Conservation (phyloP, 805 yeast genomes). For the Sugiyamaella valdiviana region DNA sequence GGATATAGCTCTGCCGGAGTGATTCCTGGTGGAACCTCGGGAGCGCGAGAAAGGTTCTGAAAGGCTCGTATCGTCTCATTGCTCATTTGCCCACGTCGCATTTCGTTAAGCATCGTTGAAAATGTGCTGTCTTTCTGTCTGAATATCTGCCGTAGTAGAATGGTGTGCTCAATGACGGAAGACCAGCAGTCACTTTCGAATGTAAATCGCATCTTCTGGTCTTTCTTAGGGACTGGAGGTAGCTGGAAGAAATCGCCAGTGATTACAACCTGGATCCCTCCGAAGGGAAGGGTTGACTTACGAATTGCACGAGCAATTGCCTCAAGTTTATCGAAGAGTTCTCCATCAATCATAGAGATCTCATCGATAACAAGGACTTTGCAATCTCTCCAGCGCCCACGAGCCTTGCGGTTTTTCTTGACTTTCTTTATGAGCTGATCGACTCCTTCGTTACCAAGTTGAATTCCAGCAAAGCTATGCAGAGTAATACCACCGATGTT, state of each 20-base stretch:
- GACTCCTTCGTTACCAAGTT: conserved; percentile 57
- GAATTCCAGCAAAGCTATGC: conserved; percentile 81
- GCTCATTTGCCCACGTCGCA: conserved; percentile 65
- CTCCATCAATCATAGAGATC: conserved; percentile 87
- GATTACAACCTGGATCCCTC: conserved; percentile 83
- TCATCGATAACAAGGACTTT: conserved; percentile 83
- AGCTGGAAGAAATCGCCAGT: conserved; percentile 97
- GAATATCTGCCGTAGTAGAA: conserved; percentile 71
- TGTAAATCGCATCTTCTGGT: conserved; percentile 47
- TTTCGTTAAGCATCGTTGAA: conserved; percentile 70
- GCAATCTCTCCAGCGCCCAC: conserved; percentile 57
- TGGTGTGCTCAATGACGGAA: conserved; percentile 53
- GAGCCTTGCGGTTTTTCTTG: conserved; percentile 38
- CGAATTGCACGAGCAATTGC: conserved; percentile 55
- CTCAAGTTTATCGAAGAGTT: conserved; percentile 67
- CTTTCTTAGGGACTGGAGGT: conserved; percentile 65
- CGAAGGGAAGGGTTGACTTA: conserved; percentile 62
- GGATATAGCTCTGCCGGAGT: conserved; percentile 87
- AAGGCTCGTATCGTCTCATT: conserved; percentile 45
- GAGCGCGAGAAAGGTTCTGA: conserved; percentile 45
- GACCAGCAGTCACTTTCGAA: conserved; percentile 74
- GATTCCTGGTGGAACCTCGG: conserved; percentile 63
- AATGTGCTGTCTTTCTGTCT: conserved; percentile 76
- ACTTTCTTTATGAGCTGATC: conserved; percentile 44
- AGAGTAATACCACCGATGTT: conserved; percentile 88